Conservation (phyloP, 2,329 filamentous ascomycete species). For the Venturia asperata region DNA sequence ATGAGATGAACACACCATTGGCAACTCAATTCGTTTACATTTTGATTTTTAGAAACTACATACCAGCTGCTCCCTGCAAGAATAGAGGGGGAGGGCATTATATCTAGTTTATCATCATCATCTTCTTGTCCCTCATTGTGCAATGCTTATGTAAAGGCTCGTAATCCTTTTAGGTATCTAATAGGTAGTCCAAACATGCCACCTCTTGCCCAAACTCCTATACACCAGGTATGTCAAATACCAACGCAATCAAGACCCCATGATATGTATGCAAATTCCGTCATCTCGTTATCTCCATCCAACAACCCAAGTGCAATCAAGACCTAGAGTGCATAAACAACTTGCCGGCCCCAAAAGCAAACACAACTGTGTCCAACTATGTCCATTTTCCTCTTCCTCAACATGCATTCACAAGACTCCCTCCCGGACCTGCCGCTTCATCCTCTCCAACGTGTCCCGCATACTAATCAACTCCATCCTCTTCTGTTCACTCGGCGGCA, state of each 20-base stretch:
- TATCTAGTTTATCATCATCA: too few species aligned
- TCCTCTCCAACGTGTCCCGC: conserved; percentile 47
- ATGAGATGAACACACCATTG: too few species aligned
- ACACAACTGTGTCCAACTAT: too few species aligned
- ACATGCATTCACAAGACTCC: conserved; percentile 21
- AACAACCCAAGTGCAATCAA: not conserved
- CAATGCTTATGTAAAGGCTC: too few species aligned
- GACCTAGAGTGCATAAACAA: not conserved
- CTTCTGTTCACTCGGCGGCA: conserved; percentile 43
- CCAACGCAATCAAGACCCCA: not conserved
- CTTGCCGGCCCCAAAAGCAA: not conserved
- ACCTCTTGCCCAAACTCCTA: not conserved
- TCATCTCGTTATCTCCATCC: not conserved
- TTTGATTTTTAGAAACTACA: too few species aligned
- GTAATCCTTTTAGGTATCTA: not conserved
- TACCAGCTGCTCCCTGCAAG: too few species aligned
- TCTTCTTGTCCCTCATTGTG: too few species aligned
- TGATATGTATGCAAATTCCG: not conserved
- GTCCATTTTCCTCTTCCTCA: not conserved
- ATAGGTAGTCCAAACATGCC: not conserved
- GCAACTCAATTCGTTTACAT: too few species aligned
- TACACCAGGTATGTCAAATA: not conserved
- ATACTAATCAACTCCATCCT: conserved; percentile 47
- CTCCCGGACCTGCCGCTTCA: conserved; percentile 51
- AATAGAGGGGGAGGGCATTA: too few species aligned